phyloP scores from a whole-genome alignment of 108 stramenopile species.

The Fragilariopsis cylindrus region DNA sequence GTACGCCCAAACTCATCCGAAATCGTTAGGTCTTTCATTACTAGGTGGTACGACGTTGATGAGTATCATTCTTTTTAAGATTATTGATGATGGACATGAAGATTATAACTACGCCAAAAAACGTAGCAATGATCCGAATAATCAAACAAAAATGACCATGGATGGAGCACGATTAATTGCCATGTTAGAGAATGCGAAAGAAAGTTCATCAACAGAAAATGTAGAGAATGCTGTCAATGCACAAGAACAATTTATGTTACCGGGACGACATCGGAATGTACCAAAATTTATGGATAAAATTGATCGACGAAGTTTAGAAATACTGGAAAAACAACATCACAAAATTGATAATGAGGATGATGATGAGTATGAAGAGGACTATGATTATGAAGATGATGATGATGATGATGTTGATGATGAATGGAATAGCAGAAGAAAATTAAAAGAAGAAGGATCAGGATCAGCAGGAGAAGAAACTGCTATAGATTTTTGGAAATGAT shows the following conservation, averaged over 20 bases:
- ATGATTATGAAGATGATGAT: not conserved
- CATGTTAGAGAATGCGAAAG: slow-evolving; percentile 62
- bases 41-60: slow-evolving; percentile 17
- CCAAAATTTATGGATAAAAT: slow-evolving; percentile 51
- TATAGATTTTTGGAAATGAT: too few species aligned
- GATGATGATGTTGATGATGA: not conserved
- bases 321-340: slow-evolving; percentile 41
- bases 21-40: slow-evolving; percentile 4
- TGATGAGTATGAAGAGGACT: not conserved
- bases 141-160: slow-evolving; percentile 23
- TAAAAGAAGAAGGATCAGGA: too few species aligned
- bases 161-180: slow-evolving; percentile 52
- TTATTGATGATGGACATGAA: slow-evolving; percentile 6
- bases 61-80: slow-evolving; percentile 19
- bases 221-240: slow-evolving; percentile 47
- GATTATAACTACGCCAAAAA: not conserved
- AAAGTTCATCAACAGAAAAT: slow-evolving; percentile 54
- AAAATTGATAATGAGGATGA: slow-evolving; percentile 27
- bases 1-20: slow-evolving; percentile 18
- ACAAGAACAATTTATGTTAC: slow-evolving; percentile 58
- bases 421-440: too few species aligned
- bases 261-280: slow-evolving; percentile 22
- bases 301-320: slow-evolving; percentile 45
- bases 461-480: too few species aligned
- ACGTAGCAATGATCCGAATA: not conserved